These are phyloP conservation scores for Takakia lepidozioides DNA, from an alignment of 225 moss, liverwort and hornwort species.

Conservation along the genomic window DNA sequence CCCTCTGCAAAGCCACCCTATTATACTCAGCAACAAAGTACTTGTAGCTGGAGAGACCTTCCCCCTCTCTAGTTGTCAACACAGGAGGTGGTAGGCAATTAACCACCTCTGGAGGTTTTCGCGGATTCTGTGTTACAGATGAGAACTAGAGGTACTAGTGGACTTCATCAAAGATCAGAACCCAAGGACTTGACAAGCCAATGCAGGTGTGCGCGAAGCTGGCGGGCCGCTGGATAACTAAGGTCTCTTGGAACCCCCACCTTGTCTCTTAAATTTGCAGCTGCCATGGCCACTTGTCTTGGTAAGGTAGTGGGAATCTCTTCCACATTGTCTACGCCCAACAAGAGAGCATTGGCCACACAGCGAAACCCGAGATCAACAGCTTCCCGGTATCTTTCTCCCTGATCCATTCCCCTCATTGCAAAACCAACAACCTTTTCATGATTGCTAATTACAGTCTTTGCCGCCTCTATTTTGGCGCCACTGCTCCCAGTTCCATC, in stretches of 20 bases:
- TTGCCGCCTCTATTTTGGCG: slow-evolving; percentile 58
- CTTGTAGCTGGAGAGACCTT: too few species aligned
- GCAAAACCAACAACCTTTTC: slow-evolving; percentile 47
- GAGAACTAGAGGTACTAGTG: too few species aligned
- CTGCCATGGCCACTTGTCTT: slow-evolving; percentile 47
- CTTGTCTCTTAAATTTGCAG: slow-evolving; percentile 50
- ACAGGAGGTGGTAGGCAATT: too few species aligned
- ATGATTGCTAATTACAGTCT: slow-evolving; percentile 48
- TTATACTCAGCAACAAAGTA: too few species aligned
- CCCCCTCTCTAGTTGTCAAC: too few species aligned
- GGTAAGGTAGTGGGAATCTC: slow-evolving; percentile 16
- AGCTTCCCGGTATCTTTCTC: slow-evolving; percentile 21
- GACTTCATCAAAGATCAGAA: too few species aligned
- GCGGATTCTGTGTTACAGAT: too few species aligned
- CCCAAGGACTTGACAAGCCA: slow-evolving; percentile 51
- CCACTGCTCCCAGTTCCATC: slow-evolving; percentile 59
- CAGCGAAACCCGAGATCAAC: slow-evolving; percentile 50
- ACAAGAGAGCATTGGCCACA: slow-evolving; percentile 57
- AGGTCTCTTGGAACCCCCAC: slow-evolving; percentile 73
- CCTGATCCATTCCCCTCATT: slow-evolving; percentile 27
- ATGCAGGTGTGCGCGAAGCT: slow-evolving; percentile 66
- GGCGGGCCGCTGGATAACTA: slow-evolving; percentile 70
- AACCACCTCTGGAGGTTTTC: too few species aligned
- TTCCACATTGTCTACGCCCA: slow-evolving; percentile 40
- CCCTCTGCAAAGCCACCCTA: too few species aligned